Base-by-base conservation (phyloP, 352 stramenopile genomes). In the Globisporangium cystogenes region DNA sequence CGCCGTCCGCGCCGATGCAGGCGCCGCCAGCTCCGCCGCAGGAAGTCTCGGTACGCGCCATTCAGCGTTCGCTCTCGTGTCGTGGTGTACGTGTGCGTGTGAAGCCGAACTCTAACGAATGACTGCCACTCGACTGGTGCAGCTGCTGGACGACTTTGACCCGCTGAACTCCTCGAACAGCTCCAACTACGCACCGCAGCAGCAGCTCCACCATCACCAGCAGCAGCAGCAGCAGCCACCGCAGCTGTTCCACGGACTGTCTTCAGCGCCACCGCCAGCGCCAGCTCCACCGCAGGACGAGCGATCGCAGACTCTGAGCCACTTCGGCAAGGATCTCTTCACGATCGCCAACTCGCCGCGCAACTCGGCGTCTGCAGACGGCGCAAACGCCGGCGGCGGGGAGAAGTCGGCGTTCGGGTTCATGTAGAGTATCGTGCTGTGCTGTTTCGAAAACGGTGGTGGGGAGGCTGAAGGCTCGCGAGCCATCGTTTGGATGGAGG, bases 401-500 rank as follows among this genome's bases (percentile, higher is more conserved):
- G 72, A 84, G 43, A 80, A 90, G 48, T 94, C 84, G 53, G 84
- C 84, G 48, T 94, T 94, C 60, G 86, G 80, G 64, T 94, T 94
- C 66, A 90, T 94, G 84, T 93, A 93, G 68, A 87, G 62, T 44
- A 44, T 21, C 39, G 18, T 10, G 39, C n/a, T 44, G 20, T 24
- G n/a, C 21, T 16, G 39, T 75, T 71, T 46, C 18, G 18, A 53
- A 4, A 8, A 40, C 10, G 18, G 27, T 21, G n/a, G 24, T 18
- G 27, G 24, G 37, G 33, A 10, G 10, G 20, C 26, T 29, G 26
- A 6, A 26, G 24, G 7, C 4, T 26, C 16, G 47, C 20, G 6
- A 15, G 47, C 1, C 33, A 39, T 4, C 5, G 33, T 39, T 39
- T 39, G 33, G 31, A 36, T 36, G 31, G 33, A 18, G 15, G 15